Base-by-base conservation (phyloP, 306 rosid species). In the Acacia crassicarpa region DNA sequence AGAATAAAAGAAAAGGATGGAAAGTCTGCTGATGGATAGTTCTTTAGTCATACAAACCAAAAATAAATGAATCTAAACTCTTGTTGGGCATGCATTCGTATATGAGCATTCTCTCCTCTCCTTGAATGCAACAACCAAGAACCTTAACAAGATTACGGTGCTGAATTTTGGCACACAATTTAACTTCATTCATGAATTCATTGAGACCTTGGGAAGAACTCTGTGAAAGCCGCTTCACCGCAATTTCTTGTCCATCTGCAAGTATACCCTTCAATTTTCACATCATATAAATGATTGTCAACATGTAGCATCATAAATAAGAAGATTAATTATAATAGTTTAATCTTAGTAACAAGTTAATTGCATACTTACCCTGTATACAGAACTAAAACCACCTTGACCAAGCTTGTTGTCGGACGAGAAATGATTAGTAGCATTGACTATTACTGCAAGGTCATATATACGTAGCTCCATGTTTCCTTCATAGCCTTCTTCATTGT, bases 101-200 rank as follows among this genome's bases (percentile, higher is more conserved):
- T 63, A 63, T 63, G n/a, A 63, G 69, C 69, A 63, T 63, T 63
- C 1, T 63, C n/a, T 63, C 69, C 41, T 63, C 69, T 63, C 41
- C 41, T 27, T 63, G 40, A 27, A 63, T 30, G n/a, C 69, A 63
- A 30, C 69, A 63, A 30, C 41, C 69, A 30, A 63, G n/a, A 30
- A 63, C 69, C 11, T 63, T 63, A 2, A 63, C 69, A 30, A 63
- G 69, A 63, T 63, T 63, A 4, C 41, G 69, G 1, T 63, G 69
- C 11, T 30, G 41, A 30, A 63, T 41, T 63, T 30, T 63, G n/a
- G 69, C 20, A 63, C 69, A 63, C n/a, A 63, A 63, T 2, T 27
- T 27, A 2, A 63, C 69, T 63, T 63, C 69, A 30, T 63, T 63
- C 40, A 4, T 63, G 15, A 63, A 63, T 30, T 63, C 69, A 27